Evolutionary conservation across 2,329 filamentous ascomycete species (phyloP).

Genomic region (Tolypocladium capitatum): DNA sequence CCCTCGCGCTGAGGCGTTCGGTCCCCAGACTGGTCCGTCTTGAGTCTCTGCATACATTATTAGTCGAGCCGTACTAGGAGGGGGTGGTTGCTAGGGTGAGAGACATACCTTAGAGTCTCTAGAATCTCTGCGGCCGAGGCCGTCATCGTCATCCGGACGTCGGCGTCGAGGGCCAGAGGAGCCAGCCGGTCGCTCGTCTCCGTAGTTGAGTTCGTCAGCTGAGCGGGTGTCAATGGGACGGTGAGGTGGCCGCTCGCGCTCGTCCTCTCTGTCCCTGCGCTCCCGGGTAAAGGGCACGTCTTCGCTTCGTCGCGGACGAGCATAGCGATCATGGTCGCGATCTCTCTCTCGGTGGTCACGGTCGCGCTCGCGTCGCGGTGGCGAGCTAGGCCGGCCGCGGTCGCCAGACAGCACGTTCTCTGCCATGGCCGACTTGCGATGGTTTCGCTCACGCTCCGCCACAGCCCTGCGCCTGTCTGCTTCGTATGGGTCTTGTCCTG

Average conservation of each 20-base stretch:
- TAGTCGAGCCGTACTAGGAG: slow-evolving; percentile 9
- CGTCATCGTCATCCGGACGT: slow-evolving; percentile 65
- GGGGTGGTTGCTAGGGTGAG: background rate
- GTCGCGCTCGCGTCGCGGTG: slow-evolving; percentile 27
- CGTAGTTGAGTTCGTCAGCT: slow-evolving; percentile 83
- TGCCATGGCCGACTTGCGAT: slow-evolving; percentile 66
- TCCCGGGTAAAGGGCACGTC: slow-evolving; percentile 45
- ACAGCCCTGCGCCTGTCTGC: slow-evolving; percentile 89
- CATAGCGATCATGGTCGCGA: slow-evolving; percentile 13
- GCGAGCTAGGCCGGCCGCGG: slow-evolving; percentile 30
- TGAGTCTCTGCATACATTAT: slow-evolving; percentile 34
- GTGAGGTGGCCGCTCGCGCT: slow-evolving; percentile 77
- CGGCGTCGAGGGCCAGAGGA: slow-evolving; percentile 57
- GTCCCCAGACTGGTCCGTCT: slow-evolving; percentile 46
- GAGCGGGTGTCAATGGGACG: slow-evolving; percentile 64
- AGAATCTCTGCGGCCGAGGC: slow-evolving; percentile 48
- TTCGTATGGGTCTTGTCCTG: slow-evolving; percentile 90
- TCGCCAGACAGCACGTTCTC: slow-evolving; percentile 44
- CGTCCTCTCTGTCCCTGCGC: slow-evolving; percentile 74
- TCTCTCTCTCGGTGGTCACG: slow-evolving; percentile 29
- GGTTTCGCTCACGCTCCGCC: slow-evolving; percentile 85
- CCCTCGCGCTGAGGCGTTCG: slow-evolving; percentile 45
- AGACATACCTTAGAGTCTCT: slow-evolving; percentile 52
- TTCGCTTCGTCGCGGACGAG: slow-evolving; percentile 12
- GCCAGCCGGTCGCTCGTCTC: slow-evolving; percentile 53